Base-by-base conservation (phyloP, 2,329 filamentous ascomycete species). In the Alternaria metachromatica region DNA sequence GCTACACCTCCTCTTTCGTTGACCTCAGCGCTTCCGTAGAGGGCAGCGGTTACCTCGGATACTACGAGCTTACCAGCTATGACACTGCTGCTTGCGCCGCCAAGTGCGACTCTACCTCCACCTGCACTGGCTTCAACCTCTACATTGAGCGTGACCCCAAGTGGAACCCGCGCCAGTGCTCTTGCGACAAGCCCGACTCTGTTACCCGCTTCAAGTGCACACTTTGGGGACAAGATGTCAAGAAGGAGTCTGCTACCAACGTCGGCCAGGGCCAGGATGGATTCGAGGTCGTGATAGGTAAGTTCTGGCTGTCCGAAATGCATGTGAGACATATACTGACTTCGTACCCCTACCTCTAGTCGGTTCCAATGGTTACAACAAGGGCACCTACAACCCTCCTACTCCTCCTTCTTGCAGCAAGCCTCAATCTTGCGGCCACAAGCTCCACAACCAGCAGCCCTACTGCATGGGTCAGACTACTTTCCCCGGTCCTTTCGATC, bases 331-430 rank as follows among this genome's bases (percentile, higher is more conserved):
- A 37, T 37, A 37, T 37, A 37, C 33, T 37, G 33, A 37, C 33
- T 37, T 37, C 30, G 30, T 37, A 3, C 30, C 30, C 4, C 30
- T 33, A 33, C 30, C 13, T 37, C 30, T 37, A 53, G 76, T 71
- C 26, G 76, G 66, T 6, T 73, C 69, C 50, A 78, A 79, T 63
- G 76, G 76, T 28, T 77, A 78, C 65, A 68, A 75, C 68, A 76
- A 75, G 67, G 50, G 37, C 20, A 60, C 62, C 23, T 64, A 64
- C 60, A 64, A 51, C 56, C 70, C 71, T 64, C 63, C 68, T 25
- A 63, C 66, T 55, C 67, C 65, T 61, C 70, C 71, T 60, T 64
- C 55, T 55, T 70, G 64, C 66, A 68, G 60, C 60, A 70, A 68
- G 63, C 71, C 71, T 62, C 66, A 72, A 60, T 46, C 66, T 62